Evolutionary conservation across 176 grass and related monocot genomes (phyloP).

Genomic region (Pontederia paniculata): DNA sequence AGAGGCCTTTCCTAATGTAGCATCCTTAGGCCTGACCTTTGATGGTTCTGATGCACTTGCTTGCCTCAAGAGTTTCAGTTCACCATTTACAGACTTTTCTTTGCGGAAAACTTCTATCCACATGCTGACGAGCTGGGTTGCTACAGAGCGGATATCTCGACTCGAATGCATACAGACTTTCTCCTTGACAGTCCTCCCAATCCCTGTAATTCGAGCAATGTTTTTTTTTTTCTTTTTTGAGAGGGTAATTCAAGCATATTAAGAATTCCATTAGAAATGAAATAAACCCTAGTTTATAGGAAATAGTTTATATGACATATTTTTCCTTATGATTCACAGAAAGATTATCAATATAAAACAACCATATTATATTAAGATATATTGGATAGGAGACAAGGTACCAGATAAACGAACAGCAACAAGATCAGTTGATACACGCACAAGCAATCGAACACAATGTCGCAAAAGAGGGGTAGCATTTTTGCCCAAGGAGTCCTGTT

Average conservation of each 20-base stretch:
- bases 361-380: conserved; percentile 4
- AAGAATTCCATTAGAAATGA: too few relatives aligned
- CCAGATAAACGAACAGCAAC: conserved; percentile 87
- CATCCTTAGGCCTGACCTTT: conserved; percentile 43
- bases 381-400: conserved; percentile 21
- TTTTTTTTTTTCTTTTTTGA: too few relatives aligned
- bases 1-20: conserved; percentile 35
- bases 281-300: too few relatives aligned
- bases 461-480: conserved; percentile 93
- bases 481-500: conserved; percentile 89
- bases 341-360: background rate
- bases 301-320: too few relatives aligned
- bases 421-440: conserved; percentile 81
- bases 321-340: background rate
- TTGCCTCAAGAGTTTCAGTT: conserved; percentile 50
- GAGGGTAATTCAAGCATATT: too few relatives aligned
- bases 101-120: conserved; percentile 97
- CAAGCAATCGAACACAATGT: conserved; percentile 84
- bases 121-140: conserved; percentile 77
- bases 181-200: conserved; percentile 89
- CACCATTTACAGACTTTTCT: conserved; percentile 80
- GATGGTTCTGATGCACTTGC: conserved; percentile 38
- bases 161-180: conserved; percentile 98
- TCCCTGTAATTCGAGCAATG: conserved; percentile 30
- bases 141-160: conserved; percentile 94